Base-by-base conservation (phyloP, 108 stramenopile genomes). In the Nitzschia sp. region DNA sequence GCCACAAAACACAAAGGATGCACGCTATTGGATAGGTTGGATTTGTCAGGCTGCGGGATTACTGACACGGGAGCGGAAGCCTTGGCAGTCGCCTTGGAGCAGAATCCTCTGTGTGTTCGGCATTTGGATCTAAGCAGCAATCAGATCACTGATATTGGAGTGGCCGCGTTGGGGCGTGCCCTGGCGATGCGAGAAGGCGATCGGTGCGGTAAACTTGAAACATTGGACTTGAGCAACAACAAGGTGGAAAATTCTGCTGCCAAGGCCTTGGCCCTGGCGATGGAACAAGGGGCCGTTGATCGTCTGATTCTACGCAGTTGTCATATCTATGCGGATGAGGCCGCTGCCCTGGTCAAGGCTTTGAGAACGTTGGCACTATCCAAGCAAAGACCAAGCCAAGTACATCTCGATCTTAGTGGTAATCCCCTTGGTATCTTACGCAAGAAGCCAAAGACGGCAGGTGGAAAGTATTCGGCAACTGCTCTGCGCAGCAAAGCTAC, bases 81-180 rank as follows among this genome's bases (percentile, higher is more conserved):
- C 0, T 58, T 94, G 34, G 88, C 93, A 0, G 70, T 90, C 25
- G 93, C 90, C 2, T 66, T 94, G 30, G 78, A 77, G 35, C 67
- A 65, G 19, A 57, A 79, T 59, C 82, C 85, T 27, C 46, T 59
- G 9, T 83, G 82, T 46, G 45, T 94, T n/a, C 58, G 62, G 25
- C 67, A 73, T 25, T 80, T 94, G 56, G 81, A 87, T 77, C 71
- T 94, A 66, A 91, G 93, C 71, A 84, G 83, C 66, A 94, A 94
- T 67, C 54, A 78, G 36, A 84, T 94, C 38, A 77, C 89, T n/a
- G 81, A 93, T 64, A 68, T 76, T 23, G 89, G 89, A 30, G 86
- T 78, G 17, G 75, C 54, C 5, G 75, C 82, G 1, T 27, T 93
- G 35, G 84, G 75, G 3, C 66, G 71, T 15, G 87, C 82, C 0